Evolutionary conservation across 352 stramenopile species (phyloP).

Genomic region (Pythium sukuiense): DNA sequence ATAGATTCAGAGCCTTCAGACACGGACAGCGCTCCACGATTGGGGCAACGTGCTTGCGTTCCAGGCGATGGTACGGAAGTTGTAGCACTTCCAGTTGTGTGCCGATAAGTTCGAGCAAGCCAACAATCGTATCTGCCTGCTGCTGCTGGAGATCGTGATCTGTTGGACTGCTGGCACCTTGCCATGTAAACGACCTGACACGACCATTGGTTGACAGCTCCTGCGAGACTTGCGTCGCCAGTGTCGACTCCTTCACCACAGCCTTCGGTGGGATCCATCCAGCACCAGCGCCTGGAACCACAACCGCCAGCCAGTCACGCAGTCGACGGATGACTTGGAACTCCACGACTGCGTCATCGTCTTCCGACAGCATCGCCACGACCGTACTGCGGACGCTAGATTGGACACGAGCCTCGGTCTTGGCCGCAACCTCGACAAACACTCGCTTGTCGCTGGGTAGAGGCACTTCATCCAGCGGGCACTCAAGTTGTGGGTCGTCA

Average conservation of each 20-base stretch:
- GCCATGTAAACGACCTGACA: slow-evolving; percentile 10
- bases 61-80: not conserved
- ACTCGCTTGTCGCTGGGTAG: not conserved
- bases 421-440: not conserved
- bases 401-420: not conserved
- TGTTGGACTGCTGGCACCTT: not conserved
- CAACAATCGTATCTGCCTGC: slow-evolving; percentile 6
- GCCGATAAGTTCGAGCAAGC: slow-evolving; percentile 9
- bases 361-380: not conserved
- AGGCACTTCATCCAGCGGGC: not conserved
- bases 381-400: not conserved
- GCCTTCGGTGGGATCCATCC: slow-evolving; percentile 16
- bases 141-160: not conserved
- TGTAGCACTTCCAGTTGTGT: slow-evolving; percentile 9
- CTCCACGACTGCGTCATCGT: not conserved
- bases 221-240: not conserved
- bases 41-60: slow-evolving; percentile 1
- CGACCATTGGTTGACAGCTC: not conserved
- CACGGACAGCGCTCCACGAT: slow-evolving; percentile 15
- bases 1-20: slow-evolving; percentile 11
- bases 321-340: not conserved
- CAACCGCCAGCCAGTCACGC: slow-evolving; percentile 16
- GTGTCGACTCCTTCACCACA: slow-evolving; percentile 2
- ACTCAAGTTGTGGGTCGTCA: not conserved
- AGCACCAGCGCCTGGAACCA: slow-evolving; percentile 13